Conservation (phyloP, 2,329 filamentous ascomycete species). For the Onygenales sp. region DNA sequence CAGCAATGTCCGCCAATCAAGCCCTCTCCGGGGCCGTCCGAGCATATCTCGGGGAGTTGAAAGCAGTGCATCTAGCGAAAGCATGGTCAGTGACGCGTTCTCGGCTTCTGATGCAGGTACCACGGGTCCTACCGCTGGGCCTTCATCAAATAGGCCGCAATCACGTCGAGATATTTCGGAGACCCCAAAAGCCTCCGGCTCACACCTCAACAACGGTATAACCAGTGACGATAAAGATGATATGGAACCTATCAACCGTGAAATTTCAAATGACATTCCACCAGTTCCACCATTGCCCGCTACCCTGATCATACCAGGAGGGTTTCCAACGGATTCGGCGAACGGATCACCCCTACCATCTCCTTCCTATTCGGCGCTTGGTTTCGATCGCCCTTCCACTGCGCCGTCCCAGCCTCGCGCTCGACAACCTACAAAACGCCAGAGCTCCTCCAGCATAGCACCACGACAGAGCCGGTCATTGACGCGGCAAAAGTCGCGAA, state of each 20-base stretch:
- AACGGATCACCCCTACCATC: conserved; percentile 4
- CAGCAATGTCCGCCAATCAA: conserved; percentile 26
- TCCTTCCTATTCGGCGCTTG: conserved; percentile 19
- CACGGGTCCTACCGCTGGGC: conserved; percentile 16
- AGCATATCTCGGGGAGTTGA: conserved; percentile 18
- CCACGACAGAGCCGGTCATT: conserved; percentile 18
- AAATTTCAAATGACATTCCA: conserved; percentile 27
- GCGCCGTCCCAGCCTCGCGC: conserved; percentile 8
- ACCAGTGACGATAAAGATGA: conserved; percentile 5
- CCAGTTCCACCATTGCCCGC: conserved; percentile 38
- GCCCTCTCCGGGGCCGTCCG: conserved; percentile 33
- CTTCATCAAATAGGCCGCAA: conserved; percentile 19
- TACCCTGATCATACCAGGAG: conserved; percentile 31
- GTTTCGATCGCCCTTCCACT: conserved; percentile 15
- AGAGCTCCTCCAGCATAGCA: conserved; percentile 1
- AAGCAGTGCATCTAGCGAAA: conserved; percentile 34
- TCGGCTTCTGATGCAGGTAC: conserved; percentile 24
- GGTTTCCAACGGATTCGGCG: conserved; percentile 31
- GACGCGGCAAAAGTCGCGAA: conserved; percentile 20
- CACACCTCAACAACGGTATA: conserved; percentile 12
- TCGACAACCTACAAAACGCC: conserved; percentile 1
- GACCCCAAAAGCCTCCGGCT: conserved; percentile 22
- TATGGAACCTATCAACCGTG: conserved; percentile 8
- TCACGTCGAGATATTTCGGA: conserved; percentile 22
- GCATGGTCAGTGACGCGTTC: conserved; percentile 33